Percentiles rank a stretch among this genome's conserved stretches.
phyloP scores from a whole-genome alignment of 2,329 filamentous ascomycete species.

The Lithohypha guttulata region DNA sequence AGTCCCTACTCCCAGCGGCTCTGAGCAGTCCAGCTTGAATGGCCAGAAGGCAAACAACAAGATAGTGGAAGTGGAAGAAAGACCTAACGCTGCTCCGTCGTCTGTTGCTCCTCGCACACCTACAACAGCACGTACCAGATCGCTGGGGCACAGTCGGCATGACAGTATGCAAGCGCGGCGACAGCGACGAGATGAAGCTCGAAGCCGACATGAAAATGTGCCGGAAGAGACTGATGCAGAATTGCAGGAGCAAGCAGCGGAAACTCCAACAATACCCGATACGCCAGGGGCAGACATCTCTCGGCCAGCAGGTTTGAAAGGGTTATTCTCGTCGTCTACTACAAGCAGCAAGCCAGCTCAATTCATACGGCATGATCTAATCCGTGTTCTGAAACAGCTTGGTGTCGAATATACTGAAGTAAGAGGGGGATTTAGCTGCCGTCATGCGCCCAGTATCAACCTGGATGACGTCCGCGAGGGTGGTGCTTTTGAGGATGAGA shows the following conservation, averaged over 20 bases:
- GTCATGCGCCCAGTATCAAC: conserved; percentile 81
- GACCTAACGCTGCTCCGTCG: conserved; percentile 41
- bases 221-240: conserved; percentile 87
- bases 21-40: conserved; percentile 57
- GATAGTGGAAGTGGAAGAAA: conserved; percentile 33
- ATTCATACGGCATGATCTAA: conserved; percentile 80
- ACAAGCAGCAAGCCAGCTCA: conserved; percentile 84
- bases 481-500: conserved; percentile 30
- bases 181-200: conserved; percentile 57
- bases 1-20: conserved; percentile 64
- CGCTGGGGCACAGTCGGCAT: conserved; percentile 74
- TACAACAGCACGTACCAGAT: conserved; percentile 63
- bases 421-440: conserved; percentile 83
- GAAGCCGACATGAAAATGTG: conserved; percentile 57
- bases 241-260: conserved; percentile 45
- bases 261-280: conserved; percentile 33
- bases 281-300: conserved; percentile 58
- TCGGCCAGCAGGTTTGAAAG: conserved; percentile 92
- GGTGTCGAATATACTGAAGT: conserved; percentile 89
- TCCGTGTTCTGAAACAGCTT: conserved; percentile 74
- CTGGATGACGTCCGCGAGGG: conserved; percentile 59
- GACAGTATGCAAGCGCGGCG: conserved; percentile 88
- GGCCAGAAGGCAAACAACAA: conserved; percentile 30
- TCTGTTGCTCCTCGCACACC: conserved; percentile 47
- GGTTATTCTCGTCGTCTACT: conserved; percentile 91